Evolutionary conservation across 2,329 filamentous ascomycete genomes (phyloP), one percentile per base, ranked within the genome.

Genomic region (Fusarium falciforme): DNA sequence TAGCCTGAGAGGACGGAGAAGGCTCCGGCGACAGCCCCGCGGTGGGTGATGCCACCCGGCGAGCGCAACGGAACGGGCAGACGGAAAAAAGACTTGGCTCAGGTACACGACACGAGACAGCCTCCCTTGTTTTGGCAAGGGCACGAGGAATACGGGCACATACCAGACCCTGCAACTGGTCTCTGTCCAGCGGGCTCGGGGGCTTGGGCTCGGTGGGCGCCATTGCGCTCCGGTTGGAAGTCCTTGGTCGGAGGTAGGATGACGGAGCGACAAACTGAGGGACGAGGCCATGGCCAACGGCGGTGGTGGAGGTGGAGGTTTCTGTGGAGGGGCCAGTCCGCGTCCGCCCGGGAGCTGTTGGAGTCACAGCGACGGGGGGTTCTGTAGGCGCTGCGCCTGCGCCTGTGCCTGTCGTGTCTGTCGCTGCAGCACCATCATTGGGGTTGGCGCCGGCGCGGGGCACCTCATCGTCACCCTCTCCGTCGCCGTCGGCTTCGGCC

Each of bases 81-180:
- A 38, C 65, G 64, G 74, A 65, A 57, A 40, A 40, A 58, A 63
- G 59, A 44, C 42, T 47, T 47, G 42, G 52, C 54, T 44, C 36
- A 54, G 27, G 42, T 35, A 49, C 49, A 52, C 61, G 64, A 47
- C 49, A 52, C 61, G 64, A 47, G 61, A 42, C 33, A 57, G 29
- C 57, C 36, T 25, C n/a, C n/a, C 38, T 68, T 65, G 42, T 36
- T 8, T 36, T 14, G 35, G 35, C 40, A 42, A 59, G 38, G 58
- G 49, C 35, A 22, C 61, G 44, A 52, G 63, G 64, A 52, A 67
- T 55, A 65, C 49, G 31, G 64, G 64, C 35, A 80, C 92, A 86
- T 86, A 95, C 93, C 87, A 96, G 86, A 77, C 93, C 93, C 81
- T 94, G 92, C 79, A 92, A 88, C 85, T 95, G 93, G 80, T 95